Conservation (phyloP, 2,329 filamentous ascomycete species). For the Phialophora chinensis region DNA sequence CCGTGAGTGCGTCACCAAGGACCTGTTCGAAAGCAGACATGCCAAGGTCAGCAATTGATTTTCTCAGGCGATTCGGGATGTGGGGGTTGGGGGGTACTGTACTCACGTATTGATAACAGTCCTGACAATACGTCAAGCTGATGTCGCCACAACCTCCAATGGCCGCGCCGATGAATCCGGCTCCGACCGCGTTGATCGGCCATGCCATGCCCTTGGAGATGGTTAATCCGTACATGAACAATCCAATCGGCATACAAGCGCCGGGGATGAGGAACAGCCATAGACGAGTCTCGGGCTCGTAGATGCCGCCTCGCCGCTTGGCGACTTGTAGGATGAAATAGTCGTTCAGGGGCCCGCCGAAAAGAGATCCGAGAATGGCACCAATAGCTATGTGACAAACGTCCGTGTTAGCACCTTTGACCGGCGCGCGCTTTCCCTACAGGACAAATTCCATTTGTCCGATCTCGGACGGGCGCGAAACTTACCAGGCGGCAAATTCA, state of each 20-base stretch:
- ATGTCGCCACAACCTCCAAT: constrained; percentile 40
- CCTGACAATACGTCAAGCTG: constrained; percentile 43
- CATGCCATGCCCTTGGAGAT: constrained; percentile 44
- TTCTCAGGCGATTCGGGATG: not conserved
- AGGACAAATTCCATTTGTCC: not conserved
- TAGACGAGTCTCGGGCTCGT: constrained; percentile 58
- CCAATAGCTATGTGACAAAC: constrained; percentile 45
- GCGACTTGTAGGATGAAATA: constrained; percentile 51
- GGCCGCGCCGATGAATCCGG: constrained; percentile 48
- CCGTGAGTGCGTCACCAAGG: constrained; percentile 55
- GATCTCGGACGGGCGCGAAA: not conserved
- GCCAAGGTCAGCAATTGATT: constrained; percentile 9
- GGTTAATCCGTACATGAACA: constrained; percentile 51
- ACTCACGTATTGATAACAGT: constrained; percentile 43
- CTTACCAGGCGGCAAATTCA: constrained; percentile 41
- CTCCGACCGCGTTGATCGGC: constrained; percentile 41
- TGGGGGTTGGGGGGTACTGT: too few relatives aligned
- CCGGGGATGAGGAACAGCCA: constrained; percentile 47
- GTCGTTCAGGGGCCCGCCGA: constrained; percentile 51
- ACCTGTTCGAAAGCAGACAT: constrained; percentile 44
- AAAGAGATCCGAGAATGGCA: constrained; percentile 48
- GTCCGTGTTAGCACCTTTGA: not conserved
- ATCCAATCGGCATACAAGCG: constrained; percentile 43
- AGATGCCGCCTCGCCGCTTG: constrained; percentile 53
- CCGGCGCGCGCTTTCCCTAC: too few relatives aligned